A percentile compares a stretch with the other conserved stretches of the same genome.
Conservation (phyloP, 1,284 basidiomycete species). For the Ustilago hordei region DNA sequence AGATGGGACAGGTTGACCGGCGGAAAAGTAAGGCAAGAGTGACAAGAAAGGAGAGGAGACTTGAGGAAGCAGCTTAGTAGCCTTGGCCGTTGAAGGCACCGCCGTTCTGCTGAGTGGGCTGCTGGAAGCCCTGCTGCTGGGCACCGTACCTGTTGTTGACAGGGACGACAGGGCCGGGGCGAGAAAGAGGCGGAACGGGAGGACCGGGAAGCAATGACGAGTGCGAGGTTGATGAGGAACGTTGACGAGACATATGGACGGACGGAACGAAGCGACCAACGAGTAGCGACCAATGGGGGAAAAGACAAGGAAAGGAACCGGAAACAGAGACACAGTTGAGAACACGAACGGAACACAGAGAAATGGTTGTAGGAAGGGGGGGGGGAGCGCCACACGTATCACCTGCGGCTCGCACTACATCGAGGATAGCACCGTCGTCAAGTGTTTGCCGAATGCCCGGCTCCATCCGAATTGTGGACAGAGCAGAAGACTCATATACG, state of each 20-base stretch:
- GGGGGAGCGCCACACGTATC: not conserved
- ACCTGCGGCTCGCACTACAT: not conserved
- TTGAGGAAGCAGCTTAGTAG: constrained; percentile 43
- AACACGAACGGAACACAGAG: constrained; percentile 17
- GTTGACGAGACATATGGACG: constrained; percentile 6
- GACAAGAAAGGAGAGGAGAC: not conserved
- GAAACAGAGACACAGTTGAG: constrained; percentile 27
- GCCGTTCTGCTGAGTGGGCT: constrained; percentile 48
- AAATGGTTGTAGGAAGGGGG: not conserved
- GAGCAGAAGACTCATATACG: too few relatives aligned
- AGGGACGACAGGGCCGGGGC: not conserved
- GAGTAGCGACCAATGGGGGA: constrained; percentile 3
- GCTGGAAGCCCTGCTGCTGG: constrained; percentile 48
- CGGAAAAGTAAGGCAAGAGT: not conserved
- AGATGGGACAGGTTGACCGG: constrained; percentile 1
- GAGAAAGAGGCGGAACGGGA: not conserved
- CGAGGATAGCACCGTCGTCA: not conserved
- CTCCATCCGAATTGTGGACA: too few relatives aligned
- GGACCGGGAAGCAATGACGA: constrained; percentile 9
- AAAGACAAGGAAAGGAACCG: constrained; percentile 7
- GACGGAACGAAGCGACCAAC: constrained; percentile 11
- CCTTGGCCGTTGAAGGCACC: constrained; percentile 49
- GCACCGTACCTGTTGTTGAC: constrained; percentile 38
- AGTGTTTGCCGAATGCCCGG: not conserved
- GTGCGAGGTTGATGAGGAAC: constrained; percentile 5